These are phyloP conservation scores for Gnaphalium uliginosum DNA, from an alignment of 129 eudicot genomes.

Conservation along the genomic window DNA sequence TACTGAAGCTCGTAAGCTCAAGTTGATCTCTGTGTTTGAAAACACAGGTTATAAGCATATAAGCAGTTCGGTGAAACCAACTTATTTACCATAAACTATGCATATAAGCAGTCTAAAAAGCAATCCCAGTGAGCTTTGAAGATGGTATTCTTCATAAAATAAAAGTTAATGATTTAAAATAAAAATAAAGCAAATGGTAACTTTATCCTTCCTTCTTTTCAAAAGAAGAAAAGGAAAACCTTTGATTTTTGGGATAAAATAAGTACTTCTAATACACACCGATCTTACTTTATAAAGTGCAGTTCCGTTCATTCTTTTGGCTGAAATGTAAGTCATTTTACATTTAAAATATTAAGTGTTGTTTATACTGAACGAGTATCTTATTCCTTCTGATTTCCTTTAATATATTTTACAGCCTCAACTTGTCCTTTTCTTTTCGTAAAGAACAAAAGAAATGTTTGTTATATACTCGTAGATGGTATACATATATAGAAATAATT, in stretches of 20 bases:
- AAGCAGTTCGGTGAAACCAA: too few species aligned
- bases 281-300: slow-evolving; percentile 18
- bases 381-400: slow-evolving; percentile 10
- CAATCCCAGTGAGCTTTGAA: background rate
- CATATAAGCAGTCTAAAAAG: background rate
- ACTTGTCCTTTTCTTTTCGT: slow-evolving; percentile 25
- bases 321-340: slow-evolving; percentile 7
- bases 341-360: background rate
- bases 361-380: slow-evolving; percentile 9
- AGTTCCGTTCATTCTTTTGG: background rate
- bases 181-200: slow-evolving; percentile 26
- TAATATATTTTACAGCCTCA: slow-evolving; percentile 23
- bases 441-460: slow-evolving; percentile 30
- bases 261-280: background rate
- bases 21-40: too few species aligned
- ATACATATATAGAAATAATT: slow-evolving; percentile 4
- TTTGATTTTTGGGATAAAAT: slow-evolving; percentile 22
- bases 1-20: too few species aligned
- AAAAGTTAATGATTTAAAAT: background rate
- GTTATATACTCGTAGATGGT: background rate
- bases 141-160: background rate
- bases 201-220: slow-evolving; percentile 29
- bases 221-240: slow-evolving; percentile 26
- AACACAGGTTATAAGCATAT: too few species aligned
- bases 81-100: too few species aligned